Conservation (phyloP, 345 rosid species). For the Salix dunnii region DNA sequence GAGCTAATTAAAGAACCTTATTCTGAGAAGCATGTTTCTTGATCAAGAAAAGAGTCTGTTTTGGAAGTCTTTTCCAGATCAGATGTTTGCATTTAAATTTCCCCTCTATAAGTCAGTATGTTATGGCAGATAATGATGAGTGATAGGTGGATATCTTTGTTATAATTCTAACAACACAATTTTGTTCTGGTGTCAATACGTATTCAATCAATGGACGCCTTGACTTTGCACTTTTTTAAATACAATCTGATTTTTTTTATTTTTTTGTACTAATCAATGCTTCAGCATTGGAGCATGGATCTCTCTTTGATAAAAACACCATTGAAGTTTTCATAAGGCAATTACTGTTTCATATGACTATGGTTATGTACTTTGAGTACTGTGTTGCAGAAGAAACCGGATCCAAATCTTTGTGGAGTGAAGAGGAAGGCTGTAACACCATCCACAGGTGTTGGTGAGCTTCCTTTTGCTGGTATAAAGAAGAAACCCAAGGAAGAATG, state of each 20-base stretch:
- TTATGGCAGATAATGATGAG: background rate
- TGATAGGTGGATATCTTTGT: background rate
- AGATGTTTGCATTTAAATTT: no score
- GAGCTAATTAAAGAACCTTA: no score
- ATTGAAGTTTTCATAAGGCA: background rate
- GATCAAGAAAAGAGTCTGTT: no score
- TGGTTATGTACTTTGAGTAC: slow-evolving; percentile 18
- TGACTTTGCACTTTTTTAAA: background rate
- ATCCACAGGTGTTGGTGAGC: slow-evolving; percentile 17
- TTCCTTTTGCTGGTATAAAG: slow-evolving; percentile 13
- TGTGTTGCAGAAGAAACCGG: slow-evolving; percentile 51
- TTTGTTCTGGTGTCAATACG: no score
- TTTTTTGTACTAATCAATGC: no score
- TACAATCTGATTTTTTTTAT: no score
- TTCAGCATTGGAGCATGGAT: no score
- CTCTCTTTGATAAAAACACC: no score
- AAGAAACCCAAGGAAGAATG: slow-evolving; percentile 38
- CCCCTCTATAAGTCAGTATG: no score
- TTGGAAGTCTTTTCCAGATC: no score
- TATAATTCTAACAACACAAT: background rate
- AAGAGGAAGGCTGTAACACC: slow-evolving; percentile 42
- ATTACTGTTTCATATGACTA: background rate
- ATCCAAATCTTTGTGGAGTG: slow-evolving; percentile 27
- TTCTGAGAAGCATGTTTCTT: no score
- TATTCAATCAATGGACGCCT: background rate